Evolutionary conservation across 2,329 filamentous ascomycete genomes (phyloP).

Genomic region (Esteya vermicola): DNA sequence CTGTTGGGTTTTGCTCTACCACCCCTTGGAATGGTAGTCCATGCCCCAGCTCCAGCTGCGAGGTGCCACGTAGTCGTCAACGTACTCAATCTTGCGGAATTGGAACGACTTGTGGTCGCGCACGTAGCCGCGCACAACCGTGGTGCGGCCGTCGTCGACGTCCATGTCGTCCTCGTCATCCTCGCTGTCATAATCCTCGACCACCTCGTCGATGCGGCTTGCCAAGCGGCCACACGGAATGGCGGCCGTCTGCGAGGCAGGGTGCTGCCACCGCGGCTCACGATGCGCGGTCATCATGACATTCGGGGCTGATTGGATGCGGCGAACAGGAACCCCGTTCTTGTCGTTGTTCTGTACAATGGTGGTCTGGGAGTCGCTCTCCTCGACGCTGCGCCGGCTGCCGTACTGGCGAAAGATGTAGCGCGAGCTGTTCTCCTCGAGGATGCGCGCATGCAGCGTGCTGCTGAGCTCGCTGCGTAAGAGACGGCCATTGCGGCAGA

Average conservation of each 20-base stretch:
- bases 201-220: background rate
- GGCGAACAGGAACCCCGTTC: background rate
- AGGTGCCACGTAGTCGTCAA: constrained; percentile 3
- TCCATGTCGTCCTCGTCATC: too few species aligned
- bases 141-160: too few species aligned
- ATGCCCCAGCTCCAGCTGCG: constrained; percentile 4
- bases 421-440: constrained; percentile 4
- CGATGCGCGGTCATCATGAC: too few species aligned
- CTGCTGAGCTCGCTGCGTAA: constrained; percentile 4
- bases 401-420: constrained; percentile 5
- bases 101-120: background rate
- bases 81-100: constrained; percentile 1
- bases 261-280: too few species aligned
- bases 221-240: background rate
- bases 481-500: too few species aligned
- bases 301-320: constrained; percentile 5
- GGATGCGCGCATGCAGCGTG: constrained; percentile 2
- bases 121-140: background rate
- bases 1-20: too few species aligned
- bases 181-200: too few species aligned
- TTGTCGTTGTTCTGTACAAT: background rate
- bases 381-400: constrained; percentile 1
- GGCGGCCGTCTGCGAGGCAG: too few species aligned
- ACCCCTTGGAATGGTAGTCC: constrained; percentile 8
- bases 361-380: too few species aligned